These are phyloP conservation scores for Adansonia rubrostipa DNA, from an alignment of 441 rosid species.

Conservation along the genomic window DNA sequence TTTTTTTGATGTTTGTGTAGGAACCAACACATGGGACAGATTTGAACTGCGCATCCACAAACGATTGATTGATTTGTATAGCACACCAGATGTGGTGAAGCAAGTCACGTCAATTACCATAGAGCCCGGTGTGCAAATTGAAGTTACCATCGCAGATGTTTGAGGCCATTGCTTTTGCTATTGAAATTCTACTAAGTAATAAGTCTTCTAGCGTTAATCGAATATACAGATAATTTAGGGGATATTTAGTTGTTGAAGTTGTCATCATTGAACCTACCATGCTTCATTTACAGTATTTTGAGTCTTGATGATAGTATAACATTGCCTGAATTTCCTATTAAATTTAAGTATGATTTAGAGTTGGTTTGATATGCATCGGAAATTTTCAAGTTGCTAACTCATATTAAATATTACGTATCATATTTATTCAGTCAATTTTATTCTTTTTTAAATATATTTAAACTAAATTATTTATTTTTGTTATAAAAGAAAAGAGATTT, in stretches of 20 bases:
- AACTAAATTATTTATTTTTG: too few species aligned
- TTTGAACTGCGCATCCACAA: conserved; percentile 21
- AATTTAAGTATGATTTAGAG: too few species aligned
- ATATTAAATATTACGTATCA: too few species aligned
- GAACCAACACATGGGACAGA: conserved; percentile 17
- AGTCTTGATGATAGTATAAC: neutral
- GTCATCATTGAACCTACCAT: neutral
- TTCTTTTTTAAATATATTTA: too few species aligned
- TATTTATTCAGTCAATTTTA: too few species aligned
- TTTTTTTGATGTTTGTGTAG: neutral
- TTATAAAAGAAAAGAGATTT: too few species aligned
- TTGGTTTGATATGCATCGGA: too few species aligned
- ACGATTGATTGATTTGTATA: conserved; percentile 15
- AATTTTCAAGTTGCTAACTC: too few species aligned
- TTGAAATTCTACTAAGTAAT: neutral
- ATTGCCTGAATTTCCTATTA: too few species aligned
- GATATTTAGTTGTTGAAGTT: neutral
- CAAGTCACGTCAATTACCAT: conserved; percentile 15
- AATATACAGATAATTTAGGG: neutral
- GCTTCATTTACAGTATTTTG: neutral
- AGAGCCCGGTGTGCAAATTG: conserved; percentile 9
- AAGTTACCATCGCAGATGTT: conserved; percentile 14
- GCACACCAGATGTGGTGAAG: conserved; percentile 24
- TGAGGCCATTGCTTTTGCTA: neutral
- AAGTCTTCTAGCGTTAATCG: neutral